Conservation (phyloP, 345 rosid genomes). For the Lepidium africanum region DNA sequence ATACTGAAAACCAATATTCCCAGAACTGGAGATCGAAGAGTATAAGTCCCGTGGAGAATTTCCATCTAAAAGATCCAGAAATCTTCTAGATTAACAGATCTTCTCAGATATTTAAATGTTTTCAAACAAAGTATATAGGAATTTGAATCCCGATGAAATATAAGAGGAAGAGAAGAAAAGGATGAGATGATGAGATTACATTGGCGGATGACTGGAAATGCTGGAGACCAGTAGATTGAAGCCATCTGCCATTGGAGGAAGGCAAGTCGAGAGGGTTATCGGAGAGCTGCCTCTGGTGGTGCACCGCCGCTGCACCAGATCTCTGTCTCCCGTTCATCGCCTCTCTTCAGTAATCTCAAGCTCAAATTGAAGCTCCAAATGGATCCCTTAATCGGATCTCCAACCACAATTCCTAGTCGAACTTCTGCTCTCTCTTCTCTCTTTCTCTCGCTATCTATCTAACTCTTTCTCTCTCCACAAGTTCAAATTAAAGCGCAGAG, state of each 20-base stretch:
- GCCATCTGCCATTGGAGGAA: constrained; percentile 74
- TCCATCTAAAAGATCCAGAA: neutral
- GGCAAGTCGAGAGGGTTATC: constrained; percentile 65
- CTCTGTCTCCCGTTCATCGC: constrained; percentile 75
- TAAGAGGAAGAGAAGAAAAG: neutral
- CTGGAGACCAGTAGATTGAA: constrained; percentile 88
- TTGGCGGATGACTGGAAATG: constrained; percentile 53
- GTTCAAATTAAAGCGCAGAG: constrained; percentile 35
- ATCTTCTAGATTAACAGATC: neutral
- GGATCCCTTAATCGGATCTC: constrained; percentile 23
- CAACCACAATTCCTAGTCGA: neutral
- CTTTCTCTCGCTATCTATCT: constrained; percentile 5
- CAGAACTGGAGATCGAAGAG: constrained; percentile 1
- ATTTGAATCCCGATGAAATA: neutral
- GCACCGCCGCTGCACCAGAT: constrained; percentile 66
- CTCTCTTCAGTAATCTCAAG: neutral
- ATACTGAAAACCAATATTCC: neutral
- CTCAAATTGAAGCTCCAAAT: constrained; percentile 28
- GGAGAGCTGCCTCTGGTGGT: constrained; percentile 81
- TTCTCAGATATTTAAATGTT: neutral
- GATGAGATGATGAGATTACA: constrained; percentile 22
- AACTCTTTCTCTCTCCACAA: constrained; percentile 17
- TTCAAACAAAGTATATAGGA: neutral
- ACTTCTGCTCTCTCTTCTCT: neutral
- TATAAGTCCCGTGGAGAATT: neutral